Evolutionary conservation across 306 rosid genomes (phyloP).

Genomic region (Potentilla sterilis): DNA sequence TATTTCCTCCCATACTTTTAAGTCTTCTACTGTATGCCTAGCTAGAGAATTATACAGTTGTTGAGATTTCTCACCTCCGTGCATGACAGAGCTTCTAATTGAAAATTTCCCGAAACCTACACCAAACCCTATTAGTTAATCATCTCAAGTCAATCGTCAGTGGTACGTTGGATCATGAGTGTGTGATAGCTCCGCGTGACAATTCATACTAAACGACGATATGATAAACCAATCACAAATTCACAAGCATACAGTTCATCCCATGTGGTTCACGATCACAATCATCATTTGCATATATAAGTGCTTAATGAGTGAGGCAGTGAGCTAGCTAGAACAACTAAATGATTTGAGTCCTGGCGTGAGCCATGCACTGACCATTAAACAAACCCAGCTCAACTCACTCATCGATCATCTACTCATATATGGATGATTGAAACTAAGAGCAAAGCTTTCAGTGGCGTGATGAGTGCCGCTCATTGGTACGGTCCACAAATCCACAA

Average conservation of each 20-base stretch:
- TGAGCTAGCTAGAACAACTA: conserved; percentile 6
- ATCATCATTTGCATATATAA: not conserved
- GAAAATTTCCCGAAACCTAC: conserved; percentile 18
- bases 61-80: conserved; percentile 12
- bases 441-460: conserved; percentile 17
- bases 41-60: not conserved
- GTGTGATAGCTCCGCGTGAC: not conserved
- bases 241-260: conserved; percentile 25
- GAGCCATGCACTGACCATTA: not conserved
- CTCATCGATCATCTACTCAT: not conserved
- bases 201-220: conserved; percentile 12
- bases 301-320: not conserved
- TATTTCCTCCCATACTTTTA: not conserved
- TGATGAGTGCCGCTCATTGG: not conserved
- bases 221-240: conserved; percentile 6
- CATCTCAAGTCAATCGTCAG: conserved; percentile 21
- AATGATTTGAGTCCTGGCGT: not conserved
- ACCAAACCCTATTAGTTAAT: conserved; percentile 16
- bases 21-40: not conserved
- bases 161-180: not conserved
- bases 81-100: conserved; percentile 9
- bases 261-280: conserved; percentile 30
- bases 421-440: not conserved
- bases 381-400: not conserved
- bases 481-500: not conserved